Evolutionary conservation across 1,284 basidiomycete species (phyloP).

Genomic region (Leccinum subrobustum): DNA sequence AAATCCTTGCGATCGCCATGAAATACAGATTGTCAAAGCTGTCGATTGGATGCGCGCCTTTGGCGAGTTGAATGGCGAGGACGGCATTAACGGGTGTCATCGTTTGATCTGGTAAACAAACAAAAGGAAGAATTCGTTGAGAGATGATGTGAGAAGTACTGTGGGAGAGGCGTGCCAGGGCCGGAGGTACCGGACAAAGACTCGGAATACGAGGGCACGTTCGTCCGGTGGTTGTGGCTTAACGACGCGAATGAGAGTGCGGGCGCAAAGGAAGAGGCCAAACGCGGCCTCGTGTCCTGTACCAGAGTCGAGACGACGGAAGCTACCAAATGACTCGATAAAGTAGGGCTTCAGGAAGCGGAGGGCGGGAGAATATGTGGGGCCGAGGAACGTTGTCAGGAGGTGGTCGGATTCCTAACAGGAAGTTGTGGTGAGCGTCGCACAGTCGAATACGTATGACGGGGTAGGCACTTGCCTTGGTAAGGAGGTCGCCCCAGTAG

Average conservation of each 20-base stretch:
- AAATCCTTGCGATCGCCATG: slow-evolving; percentile 77
- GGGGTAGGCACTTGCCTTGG: slow-evolving; percentile 55
- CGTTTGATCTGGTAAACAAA: slow-evolving; percentile 47
- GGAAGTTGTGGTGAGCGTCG: slow-evolving; percentile 8
- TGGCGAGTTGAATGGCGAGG: slow-evolving; percentile 51
- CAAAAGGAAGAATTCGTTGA: slow-evolving; percentile 7
- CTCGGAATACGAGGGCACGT: slow-evolving; percentile 58
- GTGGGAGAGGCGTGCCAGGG: slow-evolving; percentile 47
- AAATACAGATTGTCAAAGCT: slow-evolving; percentile 68
- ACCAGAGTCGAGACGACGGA: slow-evolving; percentile 92
- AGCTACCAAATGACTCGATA: slow-evolving; percentile 86
- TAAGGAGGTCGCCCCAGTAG: slow-evolving; percentile 76
- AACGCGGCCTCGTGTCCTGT: slow-evolving; percentile 95
- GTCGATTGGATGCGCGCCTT: slow-evolving; percentile 31
- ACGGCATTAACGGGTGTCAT: slow-evolving; percentile 58
- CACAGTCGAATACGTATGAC: not conserved
- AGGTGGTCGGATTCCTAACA: slow-evolving; percentile 60
- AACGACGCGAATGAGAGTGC: slow-evolving; percentile 65
- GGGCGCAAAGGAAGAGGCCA: slow-evolving; percentile 71
- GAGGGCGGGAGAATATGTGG: slow-evolving; percentile 39
- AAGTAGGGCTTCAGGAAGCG: slow-evolving; percentile 76
- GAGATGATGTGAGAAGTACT: slow-evolving; percentile 3
- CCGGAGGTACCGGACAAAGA: slow-evolving; percentile 77
- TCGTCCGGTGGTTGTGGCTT: slow-evolving; percentile 53
- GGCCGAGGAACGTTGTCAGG: slow-evolving; percentile 51